Conservation (phyloP, 2,329 filamentous ascomycete species). For the Myriosclerotinia duriaeana region DNA sequence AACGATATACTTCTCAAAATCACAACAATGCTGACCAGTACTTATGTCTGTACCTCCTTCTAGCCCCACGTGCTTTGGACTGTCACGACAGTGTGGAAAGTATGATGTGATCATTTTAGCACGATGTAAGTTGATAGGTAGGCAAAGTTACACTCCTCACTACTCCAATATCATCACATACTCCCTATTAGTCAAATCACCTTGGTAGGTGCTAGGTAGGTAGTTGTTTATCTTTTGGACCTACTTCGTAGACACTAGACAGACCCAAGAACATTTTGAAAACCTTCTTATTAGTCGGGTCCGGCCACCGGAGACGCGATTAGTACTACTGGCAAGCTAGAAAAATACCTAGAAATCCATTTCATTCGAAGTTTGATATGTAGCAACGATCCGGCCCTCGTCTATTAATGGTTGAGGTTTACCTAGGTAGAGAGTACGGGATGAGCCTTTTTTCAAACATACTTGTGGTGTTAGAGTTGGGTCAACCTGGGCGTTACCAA, state of each 20-base stretch:
- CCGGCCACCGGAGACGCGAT: not conserved
- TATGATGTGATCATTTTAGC: slow-evolving; percentile 6
- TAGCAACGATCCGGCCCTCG: slow-evolving; percentile 1
- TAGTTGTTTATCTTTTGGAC: not conserved
- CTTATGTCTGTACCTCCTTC: not conserved
- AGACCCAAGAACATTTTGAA: not conserved
- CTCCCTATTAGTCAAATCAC: not conserved
- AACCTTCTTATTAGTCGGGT: slow-evolving; percentile 8
- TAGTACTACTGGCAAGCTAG: not conserved
- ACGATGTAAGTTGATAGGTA: not conserved
- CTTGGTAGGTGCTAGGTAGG: not conserved
- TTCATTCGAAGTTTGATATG: not conserved
- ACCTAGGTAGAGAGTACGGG: not conserved
- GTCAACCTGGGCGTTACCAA: not conserved
- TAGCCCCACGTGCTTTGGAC: not conserved
- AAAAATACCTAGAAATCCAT: not conserved
- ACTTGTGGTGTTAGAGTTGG: not conserved
- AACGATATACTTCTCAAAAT: not conserved
- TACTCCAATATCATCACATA: not conserved
- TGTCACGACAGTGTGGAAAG: not conserved
- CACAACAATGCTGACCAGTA: not conserved
- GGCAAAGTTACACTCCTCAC: not conserved
- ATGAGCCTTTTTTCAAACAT: not conserved
- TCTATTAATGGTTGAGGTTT: not conserved
- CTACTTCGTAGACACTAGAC: no score